Evolutionary conservation across 2,329 filamentous ascomycete species (phyloP).

Genomic region (Neonectria magnoliae): DNA sequence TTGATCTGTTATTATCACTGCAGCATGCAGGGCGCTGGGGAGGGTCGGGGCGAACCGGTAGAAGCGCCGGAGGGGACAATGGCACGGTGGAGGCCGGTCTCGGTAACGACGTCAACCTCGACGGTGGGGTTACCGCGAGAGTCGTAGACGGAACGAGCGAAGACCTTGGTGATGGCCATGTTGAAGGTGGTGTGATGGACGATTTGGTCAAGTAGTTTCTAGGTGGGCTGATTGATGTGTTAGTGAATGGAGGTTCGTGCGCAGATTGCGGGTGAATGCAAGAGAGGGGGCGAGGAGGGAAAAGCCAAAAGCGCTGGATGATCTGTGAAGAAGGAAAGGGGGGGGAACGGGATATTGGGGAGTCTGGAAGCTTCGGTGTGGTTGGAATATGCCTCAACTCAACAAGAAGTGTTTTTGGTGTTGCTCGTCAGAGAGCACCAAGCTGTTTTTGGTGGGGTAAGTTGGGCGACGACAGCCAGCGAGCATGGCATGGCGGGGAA

Average conservation of each 20-base stretch:
- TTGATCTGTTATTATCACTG: slow-evolving; percentile 43
- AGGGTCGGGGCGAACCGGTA: slow-evolving; percentile 72
- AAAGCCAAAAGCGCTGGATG: slow-evolving; percentile 9
- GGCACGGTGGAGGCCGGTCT: slow-evolving; percentile 95
- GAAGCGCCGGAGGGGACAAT: slow-evolving; percentile 98
- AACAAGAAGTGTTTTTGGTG: slow-evolving; percentile 32
- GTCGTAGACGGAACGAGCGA: slow-evolving; percentile 97
- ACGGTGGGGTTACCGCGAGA: slow-evolving; percentile 98
- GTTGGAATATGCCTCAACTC: slow-evolving; percentile 43
- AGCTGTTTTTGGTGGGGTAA: slow-evolving; percentile 40
- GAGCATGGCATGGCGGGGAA: slow-evolving; percentile 22
- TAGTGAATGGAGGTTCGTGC: slow-evolving; percentile 32
- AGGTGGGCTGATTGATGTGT: slow-evolving; percentile 36
- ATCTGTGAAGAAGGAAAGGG: slow-evolving; percentile 8
- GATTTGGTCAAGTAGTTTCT: slow-evolving; percentile 23
- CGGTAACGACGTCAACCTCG: slow-evolving; percentile 96
- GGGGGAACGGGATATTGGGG: slow-evolving; percentile 25
- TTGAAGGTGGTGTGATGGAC: slow-evolving; percentile 52
- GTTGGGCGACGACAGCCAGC: slow-evolving; percentile 25
- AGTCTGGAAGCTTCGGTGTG: slow-evolving; percentile 31
- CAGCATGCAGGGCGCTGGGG: slow-evolving; percentile 31
- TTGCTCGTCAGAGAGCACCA: slow-evolving; percentile 40
- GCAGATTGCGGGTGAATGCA: slow-evolving; percentile 23
- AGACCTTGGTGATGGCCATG: slow-evolving; percentile 92
- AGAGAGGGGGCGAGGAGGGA: slow-evolving; percentile 22